Conservation (phyloP, 805 yeast genomes). For the Suhomyces sp. region DNA sequence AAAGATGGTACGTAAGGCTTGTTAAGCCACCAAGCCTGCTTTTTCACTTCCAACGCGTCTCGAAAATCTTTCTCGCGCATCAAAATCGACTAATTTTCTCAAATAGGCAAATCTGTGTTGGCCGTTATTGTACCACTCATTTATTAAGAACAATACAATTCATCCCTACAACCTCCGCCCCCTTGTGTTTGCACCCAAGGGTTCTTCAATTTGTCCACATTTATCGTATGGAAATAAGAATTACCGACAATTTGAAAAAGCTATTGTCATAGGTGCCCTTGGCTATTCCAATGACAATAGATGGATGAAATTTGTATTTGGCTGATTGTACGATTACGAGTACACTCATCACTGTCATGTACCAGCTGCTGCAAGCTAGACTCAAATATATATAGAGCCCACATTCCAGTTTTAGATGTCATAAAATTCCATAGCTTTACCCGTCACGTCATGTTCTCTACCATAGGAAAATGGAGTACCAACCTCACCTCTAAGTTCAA, state of each 20-base stretch:
- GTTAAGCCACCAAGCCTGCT: neutral
- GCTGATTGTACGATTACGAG: neutral
- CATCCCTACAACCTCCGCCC: neutral
- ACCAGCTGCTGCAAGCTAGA: neutral
- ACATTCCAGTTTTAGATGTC: neutral
- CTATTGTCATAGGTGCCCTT: neutral
- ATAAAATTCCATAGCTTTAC: neutral
- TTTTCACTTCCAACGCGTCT: neutral
- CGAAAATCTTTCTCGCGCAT: neutral
- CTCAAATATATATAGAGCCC: neutral
- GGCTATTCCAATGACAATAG: neutral
- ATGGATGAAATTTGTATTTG: neutral
- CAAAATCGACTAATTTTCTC: neutral
- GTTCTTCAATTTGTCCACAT: neutral
- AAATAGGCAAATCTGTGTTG: neutral
- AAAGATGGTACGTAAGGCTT: neutral
- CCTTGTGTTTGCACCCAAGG: neutral
- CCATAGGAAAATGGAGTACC: constrained; percentile 8
- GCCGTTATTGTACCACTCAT: neutral
- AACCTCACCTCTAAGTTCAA: constrained; percentile 20
- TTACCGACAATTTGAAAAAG: neutral
- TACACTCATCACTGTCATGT: neutral
- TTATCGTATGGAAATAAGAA: neutral
- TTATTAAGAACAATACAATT: neutral
- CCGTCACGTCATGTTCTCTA: neutral